Evolutionary conservation across 257 asterid species (phyloP), one percentile per base, ranked within the genome.

Genomic region (Buddleja alternifolia): DNA sequence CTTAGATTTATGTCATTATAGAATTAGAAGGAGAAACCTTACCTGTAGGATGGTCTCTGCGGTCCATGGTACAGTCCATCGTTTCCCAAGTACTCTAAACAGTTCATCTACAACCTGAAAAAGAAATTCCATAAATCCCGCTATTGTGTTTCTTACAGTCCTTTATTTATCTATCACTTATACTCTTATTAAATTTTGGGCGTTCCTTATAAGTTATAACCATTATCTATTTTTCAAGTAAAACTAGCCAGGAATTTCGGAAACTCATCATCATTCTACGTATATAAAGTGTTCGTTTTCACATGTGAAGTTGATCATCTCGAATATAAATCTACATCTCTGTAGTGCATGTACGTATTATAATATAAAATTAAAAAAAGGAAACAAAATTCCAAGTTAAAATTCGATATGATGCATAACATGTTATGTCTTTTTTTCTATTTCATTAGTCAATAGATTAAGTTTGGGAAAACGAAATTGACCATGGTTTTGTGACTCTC

Each of bases 31-130:
- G 64, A 37, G 51, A 39, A 63, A 15, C 36, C 55, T 60, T 70
- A 90, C 98, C 88, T 94, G 95, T 40, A 90, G 60, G 70, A 94
- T 94, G 63, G 97, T 94, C 82, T 91, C 93, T 24, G 95, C 97
- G 53, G 86, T 86, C 99, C 99, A 94, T 46, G 97, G 96, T 51
- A 91, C 99, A 56, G 73, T 78, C 99, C 99, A 94, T 0, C 90
- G 97, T 73, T 84, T 86, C 45, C 95, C 96, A 6, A 77, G 66
- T 54, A 77, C 79, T 71, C 67, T 78, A 63, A 78, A 71, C 45
- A 83, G 75, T 57, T 77, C 78, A 78, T 66, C 85, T 16, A 71
- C 75, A 72, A 65, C 82, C 97, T 92, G 90, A 17, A 67, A 71
- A 56, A 62, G 6, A 58, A 51, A 71, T 11, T 40, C 50, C 4